A percentile compares a stretch with the other conserved stretches of the same genome.
phyloP scores from a whole-genome alignment of 2,329 filamentous ascomycete genomes.

The Drechslerella coelobrocha region DNA sequence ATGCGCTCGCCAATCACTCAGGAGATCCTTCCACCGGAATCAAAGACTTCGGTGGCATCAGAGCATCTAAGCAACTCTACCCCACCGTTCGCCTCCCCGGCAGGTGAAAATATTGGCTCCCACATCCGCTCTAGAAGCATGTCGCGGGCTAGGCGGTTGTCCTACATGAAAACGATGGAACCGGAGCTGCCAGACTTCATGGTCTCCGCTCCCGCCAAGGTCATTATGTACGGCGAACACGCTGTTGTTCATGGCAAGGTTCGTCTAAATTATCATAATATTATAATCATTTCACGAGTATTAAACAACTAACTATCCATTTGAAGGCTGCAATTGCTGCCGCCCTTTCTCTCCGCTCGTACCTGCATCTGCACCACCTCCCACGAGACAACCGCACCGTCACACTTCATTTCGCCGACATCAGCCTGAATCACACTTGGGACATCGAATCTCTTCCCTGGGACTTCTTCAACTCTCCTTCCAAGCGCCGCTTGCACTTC shows the following conservation, averaged over 20 bases:
- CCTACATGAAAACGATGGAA: constrained; percentile 59
- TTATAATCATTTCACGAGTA: background rate
- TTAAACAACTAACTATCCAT: background rate
- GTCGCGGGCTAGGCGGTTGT: constrained; percentile 35
- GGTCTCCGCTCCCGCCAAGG: constrained; percentile 96
- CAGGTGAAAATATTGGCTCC: constrained; percentile 6
- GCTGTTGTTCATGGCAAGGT: constrained; percentile 97
- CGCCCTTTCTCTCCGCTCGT: constrained; percentile 91
- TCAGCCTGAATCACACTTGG: constrained; percentile 89
- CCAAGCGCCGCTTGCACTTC: constrained; percentile 95
- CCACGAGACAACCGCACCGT: constrained; percentile 84
- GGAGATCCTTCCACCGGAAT: constrained; percentile 15
- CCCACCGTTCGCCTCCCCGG: constrained; percentile 34
- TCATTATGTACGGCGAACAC: constrained; percentile 97
- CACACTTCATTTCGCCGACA: constrained; percentile 87
- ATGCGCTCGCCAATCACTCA: constrained; percentile 29
- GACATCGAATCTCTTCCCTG: constrained; percentile 91
- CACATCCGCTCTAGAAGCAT: constrained; percentile 28
- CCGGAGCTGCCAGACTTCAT: constrained; percentile 87
- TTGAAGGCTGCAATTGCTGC: constrained; percentile 85
- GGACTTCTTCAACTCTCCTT: constrained; percentile 76
- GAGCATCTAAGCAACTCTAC: constrained; percentile 40
- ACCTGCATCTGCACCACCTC: constrained; percentile 91
- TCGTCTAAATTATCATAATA: constrained; percentile 54
- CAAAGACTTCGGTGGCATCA: constrained; percentile 28